phyloP scores from a whole-genome alignment of 1,284 basidiomycete species.

The Naganishia liquefaciens region DNA sequence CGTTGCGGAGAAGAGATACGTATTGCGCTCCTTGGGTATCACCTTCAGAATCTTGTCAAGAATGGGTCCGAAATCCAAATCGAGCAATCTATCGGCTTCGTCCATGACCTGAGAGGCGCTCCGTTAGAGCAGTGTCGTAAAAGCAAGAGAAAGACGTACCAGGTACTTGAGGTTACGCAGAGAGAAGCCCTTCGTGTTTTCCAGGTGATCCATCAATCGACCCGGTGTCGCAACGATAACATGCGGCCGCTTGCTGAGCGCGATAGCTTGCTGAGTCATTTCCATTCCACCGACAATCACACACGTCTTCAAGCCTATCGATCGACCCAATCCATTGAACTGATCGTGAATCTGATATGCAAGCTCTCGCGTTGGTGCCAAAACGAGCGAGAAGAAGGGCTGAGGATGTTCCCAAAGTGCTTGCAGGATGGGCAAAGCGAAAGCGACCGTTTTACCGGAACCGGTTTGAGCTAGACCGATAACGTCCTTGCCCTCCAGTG shows the following conservation, averaged over 20 bases:
- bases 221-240: constrained; percentile 98
- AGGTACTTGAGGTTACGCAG: constrained; percentile 84
- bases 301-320: constrained; percentile 88
- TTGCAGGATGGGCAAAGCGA: constrained; percentile 93
- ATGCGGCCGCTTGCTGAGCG: constrained; percentile 88
- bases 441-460: constrained; percentile 97
- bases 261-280: constrained; percentile 88
- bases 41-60: constrained; percentile 97
- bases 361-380: constrained; percentile 92
- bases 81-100: constrained; percentile 93
- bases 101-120: constrained; percentile 73
- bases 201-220: constrained; percentile 89
- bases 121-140: background rate
- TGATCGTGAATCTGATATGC: constrained; percentile 99
- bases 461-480: constrained; percentile 98
- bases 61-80: constrained; percentile 96
- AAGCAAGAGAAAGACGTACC: constrained; percentile 58
- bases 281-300: constrained; percentile 96
- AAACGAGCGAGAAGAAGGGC: constrained; percentile 87
- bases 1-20: constrained; percentile 98
- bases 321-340: constrained; percentile 86
- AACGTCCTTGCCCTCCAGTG: constrained; percentile 87
- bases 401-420: constrained; percentile 95
- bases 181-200: constrained; percentile 97
- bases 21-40: constrained; percentile 90